These are phyloP conservation scores for Sporothrix globosa DNA, from an alignment of 2,329 filamentous ascomycete species.

Conservation along the genomic window DNA sequence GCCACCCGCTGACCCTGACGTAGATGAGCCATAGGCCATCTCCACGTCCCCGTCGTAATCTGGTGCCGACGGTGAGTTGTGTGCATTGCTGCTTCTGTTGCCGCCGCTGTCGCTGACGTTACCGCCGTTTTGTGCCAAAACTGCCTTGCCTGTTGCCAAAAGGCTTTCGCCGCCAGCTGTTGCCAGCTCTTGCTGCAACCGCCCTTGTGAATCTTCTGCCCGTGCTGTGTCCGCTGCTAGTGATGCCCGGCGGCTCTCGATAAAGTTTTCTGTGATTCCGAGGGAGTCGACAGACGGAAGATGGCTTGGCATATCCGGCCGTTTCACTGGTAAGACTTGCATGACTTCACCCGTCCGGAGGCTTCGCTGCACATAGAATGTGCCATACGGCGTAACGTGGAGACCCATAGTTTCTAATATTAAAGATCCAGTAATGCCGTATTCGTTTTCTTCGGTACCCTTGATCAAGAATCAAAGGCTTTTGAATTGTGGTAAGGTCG, in stretches of 20 bases:
- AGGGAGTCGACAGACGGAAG: slow-evolving; percentile 35
- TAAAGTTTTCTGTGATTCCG: slow-evolving; percentile 36
- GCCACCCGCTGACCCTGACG: neutral
- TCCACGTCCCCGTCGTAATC: slow-evolving; percentile 25
- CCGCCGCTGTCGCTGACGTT: neutral
- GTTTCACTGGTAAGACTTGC: slow-evolving; percentile 35
- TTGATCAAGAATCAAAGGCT: neutral
- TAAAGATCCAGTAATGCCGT: neutral
- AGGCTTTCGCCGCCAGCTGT: slow-evolving; percentile 34
- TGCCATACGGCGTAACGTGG: slow-evolving; percentile 35
- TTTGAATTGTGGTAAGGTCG: neutral
- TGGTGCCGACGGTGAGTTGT: slow-evolving; percentile 11
- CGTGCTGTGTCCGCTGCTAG: slow-evolving; percentile 33
- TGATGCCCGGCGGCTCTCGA: slow-evolving; percentile 34
- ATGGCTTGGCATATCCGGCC: slow-evolving; percentile 32
- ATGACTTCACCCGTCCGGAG: slow-evolving; percentile 36
- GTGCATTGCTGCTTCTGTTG: slow-evolving; percentile 3
- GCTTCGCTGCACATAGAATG: slow-evolving; percentile 36
- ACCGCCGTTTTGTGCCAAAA: slow-evolving; percentile 30
- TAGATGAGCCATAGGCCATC: slow-evolving; percentile 22
- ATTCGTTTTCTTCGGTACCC: neutral
- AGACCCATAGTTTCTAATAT: slow-evolving; percentile 32
- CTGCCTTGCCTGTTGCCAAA: slow-evolving; percentile 35
- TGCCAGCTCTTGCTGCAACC: slow-evolving; percentile 34
- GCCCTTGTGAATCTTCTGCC: slow-evolving; percentile 32